These are phyloP conservation scores for Trichophyton schoenleinii DNA, from an alignment of 2,329 filamentous ascomycete species.

Conservation along the genomic window DNA sequence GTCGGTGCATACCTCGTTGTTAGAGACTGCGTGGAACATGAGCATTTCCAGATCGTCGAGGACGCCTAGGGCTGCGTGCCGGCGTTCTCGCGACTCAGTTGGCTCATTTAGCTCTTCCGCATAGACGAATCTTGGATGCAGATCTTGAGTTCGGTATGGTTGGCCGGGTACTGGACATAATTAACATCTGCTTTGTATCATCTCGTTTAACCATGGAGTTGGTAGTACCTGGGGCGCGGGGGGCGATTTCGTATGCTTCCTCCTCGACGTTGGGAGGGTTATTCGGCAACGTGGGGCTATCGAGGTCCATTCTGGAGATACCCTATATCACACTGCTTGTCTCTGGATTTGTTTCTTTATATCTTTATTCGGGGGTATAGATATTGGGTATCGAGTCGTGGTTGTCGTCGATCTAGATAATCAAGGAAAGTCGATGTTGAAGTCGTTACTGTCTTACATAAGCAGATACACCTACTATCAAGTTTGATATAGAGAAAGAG, in stretches of 20 bases:
- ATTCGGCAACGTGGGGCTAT: not conserved
- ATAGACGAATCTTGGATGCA: not conserved
- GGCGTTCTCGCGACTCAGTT: constrained; percentile 23
- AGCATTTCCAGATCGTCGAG: constrained; percentile 29
- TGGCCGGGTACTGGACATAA: not conserved
- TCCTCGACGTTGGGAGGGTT: not conserved
- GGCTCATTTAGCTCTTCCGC: constrained; percentile 12
- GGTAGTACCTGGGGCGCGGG: not conserved
- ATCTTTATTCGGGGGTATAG: not conserved
- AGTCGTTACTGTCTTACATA: not conserved
- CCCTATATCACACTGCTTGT: not conserved
- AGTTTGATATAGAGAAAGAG: not conserved
- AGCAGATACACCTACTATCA: not conserved
- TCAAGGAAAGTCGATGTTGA: not conserved
- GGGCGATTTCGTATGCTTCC: not conserved
- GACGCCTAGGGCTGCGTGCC: constrained; percentile 28
- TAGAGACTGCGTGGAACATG: constrained; percentile 28
- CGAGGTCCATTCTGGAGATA: not conserved
- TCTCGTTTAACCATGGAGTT: no score
- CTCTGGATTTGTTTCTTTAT: not conserved
- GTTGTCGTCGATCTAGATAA: not conserved
- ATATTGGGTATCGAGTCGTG: not conserved
- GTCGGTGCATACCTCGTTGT: constrained; percentile 22
- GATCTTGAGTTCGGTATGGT: not conserved
- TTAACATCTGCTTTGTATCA: not conserved